A percentile compares a stretch with the other conserved stretches of the same genome.
Evolutionary conservation across 805 yeast genomes (phyloP).

Genomic region (Metschnikowia continentalis): DNA sequence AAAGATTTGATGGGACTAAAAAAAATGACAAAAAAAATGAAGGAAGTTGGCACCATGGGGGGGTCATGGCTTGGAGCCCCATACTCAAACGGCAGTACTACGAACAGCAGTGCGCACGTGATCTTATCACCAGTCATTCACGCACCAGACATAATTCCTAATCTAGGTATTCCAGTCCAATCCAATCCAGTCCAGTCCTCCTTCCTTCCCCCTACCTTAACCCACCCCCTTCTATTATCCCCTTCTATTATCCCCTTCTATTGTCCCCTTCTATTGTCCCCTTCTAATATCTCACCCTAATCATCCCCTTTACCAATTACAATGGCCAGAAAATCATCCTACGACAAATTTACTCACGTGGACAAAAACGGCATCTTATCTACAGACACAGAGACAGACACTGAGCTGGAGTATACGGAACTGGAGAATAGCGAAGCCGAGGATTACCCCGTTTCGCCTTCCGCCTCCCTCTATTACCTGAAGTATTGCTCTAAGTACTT

Average conservation of each 20-base stretch:
- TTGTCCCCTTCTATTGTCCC: neutral
- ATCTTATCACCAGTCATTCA: neutral
- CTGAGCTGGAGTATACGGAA: neutral
- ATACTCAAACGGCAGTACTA: neutral
- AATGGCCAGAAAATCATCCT: neutral
- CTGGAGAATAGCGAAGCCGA: too few relatives aligned
- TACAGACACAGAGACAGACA: slow-evolving; percentile 8
- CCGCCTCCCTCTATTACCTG: neutral
- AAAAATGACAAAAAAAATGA: too few relatives aligned
- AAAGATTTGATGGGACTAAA: too few relatives aligned
- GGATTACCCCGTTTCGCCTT: too few relatives aligned
- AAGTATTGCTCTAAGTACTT: slow-evolving; percentile 22
- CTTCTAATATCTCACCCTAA: too few relatives aligned
- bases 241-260: neutral
- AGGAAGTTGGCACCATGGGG: too few relatives aligned
- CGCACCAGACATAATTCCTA: too few relatives aligned
- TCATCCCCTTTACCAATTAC: neutral
- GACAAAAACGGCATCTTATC: slow-evolving; percentile 10
- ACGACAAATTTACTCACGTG: neutral
- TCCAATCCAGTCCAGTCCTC: too few relatives aligned
- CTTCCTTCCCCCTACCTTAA: neutral
- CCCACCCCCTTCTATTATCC: too few relatives aligned
- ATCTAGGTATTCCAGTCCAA: too few relatives aligned
- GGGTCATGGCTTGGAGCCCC: neutral
- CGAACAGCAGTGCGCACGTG: neutral